Conservation (phyloP, 108 stramenopile species). For the Nannochloropsis salina region DNA sequence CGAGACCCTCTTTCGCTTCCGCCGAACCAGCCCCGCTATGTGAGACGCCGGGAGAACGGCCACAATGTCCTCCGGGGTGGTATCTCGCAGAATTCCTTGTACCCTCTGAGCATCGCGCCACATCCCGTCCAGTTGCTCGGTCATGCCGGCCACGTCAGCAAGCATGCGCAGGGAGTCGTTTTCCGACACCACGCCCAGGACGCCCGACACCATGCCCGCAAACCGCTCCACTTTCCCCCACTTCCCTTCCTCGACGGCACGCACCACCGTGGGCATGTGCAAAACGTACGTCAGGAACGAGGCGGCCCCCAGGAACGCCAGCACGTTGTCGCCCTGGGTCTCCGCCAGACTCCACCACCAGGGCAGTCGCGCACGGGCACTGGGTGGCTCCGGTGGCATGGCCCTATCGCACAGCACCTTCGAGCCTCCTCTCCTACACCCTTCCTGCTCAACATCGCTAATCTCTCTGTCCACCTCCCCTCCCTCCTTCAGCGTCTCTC, state of each 20-base stretch:
- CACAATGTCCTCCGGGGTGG: neutral
- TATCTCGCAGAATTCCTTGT: neutral
- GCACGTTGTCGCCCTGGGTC: neutral
- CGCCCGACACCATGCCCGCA: neutral
- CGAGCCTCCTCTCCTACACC: neutral
- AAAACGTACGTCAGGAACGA: neutral
- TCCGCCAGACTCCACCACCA: neutral
- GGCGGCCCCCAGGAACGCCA: neutral
- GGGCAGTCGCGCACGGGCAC: neutral
- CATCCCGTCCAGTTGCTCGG: neutral
- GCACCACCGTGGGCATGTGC: neutral
- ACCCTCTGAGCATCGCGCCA: neutral
- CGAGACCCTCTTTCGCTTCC: neutral
- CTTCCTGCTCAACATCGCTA: neutral
- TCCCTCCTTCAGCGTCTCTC: neutral
- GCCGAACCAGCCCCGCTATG: slow-evolving; percentile 5
- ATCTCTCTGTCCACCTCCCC: neutral
- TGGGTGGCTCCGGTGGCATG: neutral
- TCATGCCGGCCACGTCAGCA: neutral
- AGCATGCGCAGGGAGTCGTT: neutral
- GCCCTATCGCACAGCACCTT: neutral
- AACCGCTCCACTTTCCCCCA: neutral
- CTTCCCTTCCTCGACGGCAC: neutral
- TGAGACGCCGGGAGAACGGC: neutral
- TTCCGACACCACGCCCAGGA: slow-evolving; percentile 5